Evolutionary conservation across 768 basidiomycete genomes (phyloP).

Genomic region (Boletus coccyginus): DNA sequence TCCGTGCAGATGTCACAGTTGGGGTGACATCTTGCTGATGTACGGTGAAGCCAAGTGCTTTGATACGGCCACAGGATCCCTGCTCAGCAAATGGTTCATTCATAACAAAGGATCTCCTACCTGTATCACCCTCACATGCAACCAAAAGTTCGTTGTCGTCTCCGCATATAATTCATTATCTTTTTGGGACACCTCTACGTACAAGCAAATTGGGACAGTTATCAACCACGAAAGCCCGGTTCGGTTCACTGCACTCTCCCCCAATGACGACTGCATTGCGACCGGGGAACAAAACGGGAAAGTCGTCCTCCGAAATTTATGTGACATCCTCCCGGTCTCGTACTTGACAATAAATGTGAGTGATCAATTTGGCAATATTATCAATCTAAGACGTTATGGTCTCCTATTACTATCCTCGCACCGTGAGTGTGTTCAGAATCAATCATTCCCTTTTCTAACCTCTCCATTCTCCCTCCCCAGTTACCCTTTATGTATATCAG

Average conservation of each 20-base stretch:
- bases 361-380: no score
- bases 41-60: neutral
- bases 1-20: no score
- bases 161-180: fast-evolving
- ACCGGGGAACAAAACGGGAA: neutral
- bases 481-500: slow-evolving; percentile 1
- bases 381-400: neutral
- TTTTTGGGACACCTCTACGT: neutral
- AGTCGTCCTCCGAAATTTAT: neutral
- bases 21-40: no score
- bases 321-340: neutral
- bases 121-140: neutral
- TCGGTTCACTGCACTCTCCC: neutral
- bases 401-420: no score
- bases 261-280: neutral
- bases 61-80: neutral
- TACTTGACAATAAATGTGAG: neutral
- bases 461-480: neutral
- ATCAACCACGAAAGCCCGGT: neutral
- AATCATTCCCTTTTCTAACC: neutral
- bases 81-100: neutral
- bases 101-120: neutral
- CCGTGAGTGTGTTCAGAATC: neutral
- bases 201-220: neutral
- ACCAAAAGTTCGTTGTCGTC: neutral